phyloP scores from a whole-genome alignment of 306 rosid species.

The Malus sylvestris region DNA sequence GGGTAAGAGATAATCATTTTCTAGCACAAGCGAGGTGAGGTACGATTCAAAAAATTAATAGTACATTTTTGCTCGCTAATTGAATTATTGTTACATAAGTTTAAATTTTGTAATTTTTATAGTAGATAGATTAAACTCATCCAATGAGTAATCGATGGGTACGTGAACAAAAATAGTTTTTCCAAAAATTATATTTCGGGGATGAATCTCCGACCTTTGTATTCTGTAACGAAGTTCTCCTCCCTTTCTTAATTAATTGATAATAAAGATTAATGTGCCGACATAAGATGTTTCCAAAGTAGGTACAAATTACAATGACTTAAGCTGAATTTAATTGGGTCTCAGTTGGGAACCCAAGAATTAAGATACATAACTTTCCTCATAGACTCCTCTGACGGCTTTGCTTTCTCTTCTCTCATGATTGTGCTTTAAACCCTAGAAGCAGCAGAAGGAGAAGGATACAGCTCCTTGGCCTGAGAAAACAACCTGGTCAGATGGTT shows the following conservation, averaged over 20 bases:
- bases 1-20: no score
- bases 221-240: background rate
- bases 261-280: background rate
- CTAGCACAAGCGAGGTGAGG: no score
- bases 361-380: constrained; percentile 62
- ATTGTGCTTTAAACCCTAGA: constrained; percentile 5
- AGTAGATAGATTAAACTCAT: no score
- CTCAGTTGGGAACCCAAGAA: constrained; percentile 50
- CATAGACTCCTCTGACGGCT: constrained; percentile 49
- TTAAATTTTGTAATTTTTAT: no score
- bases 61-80: no score
- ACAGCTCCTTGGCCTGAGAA: constrained; percentile 15
- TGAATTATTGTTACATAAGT: no score
- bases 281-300: background rate
- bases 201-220: background rate
- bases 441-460: constrained; percentile 22
- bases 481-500: constrained; percentile 20
- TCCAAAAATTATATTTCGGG: no score
- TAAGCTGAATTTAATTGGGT: background rate
- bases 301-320: background rate
- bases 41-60: no score
- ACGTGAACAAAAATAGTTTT: no score
- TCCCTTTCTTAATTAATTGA: no score
- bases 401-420: constrained; percentile 29
- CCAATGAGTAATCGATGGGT: no score